A percentile compares a stretch with the other conserved stretches of the same genome.
Conservation (phyloP, 345 rosid species). For the Barbarea vulgaris region DNA sequence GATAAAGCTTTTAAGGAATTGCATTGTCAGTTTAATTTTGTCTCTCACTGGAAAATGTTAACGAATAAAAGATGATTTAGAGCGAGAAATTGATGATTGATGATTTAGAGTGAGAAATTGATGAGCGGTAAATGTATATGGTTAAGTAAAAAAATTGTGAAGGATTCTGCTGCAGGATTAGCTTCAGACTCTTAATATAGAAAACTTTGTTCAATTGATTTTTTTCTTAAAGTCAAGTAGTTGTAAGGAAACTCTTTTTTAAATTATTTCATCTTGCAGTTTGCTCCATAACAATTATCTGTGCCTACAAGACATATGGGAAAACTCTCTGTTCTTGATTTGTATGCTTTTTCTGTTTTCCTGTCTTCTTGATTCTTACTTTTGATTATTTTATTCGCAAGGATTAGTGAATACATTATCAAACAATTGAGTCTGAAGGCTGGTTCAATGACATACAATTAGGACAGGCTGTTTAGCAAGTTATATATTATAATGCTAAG, state of each 20-base stretch:
- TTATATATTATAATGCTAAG: constrained; percentile 52
- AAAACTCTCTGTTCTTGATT: constrained; percentile 25
- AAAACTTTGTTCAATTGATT: not conserved
- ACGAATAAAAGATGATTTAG: not conserved
- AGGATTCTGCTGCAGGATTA: not conserved
- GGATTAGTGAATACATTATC: not conserved
- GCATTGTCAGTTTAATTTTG: not conserved
- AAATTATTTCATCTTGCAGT: not conserved
- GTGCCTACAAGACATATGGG: constrained; percentile 19
- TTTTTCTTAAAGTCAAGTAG: not conserved
- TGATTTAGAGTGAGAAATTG: not conserved
- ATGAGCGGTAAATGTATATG: not conserved
- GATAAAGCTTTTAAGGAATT: not conserved
- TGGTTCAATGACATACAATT: constrained; percentile 46
- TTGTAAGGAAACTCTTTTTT: constrained; percentile 24
- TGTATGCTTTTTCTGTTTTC: constrained; percentile 19
- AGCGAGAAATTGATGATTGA: not conserved
- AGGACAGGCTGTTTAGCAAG: constrained; percentile 50
- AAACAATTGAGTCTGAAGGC: constrained; percentile 17
- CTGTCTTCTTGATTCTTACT: not conserved
- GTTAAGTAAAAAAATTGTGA: not conserved
- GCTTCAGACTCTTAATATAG: not conserved
- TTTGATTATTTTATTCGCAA: constrained; percentile 21
- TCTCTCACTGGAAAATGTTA: not conserved
- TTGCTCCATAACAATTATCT: not conserved